A percentile compares a stretch with the other conserved stretches of the same genome.
These are phyloP conservation scores for Picocystis salinarum DNA, from an alignment of 139 green algal genomes.

Conservation along the genomic window DNA sequence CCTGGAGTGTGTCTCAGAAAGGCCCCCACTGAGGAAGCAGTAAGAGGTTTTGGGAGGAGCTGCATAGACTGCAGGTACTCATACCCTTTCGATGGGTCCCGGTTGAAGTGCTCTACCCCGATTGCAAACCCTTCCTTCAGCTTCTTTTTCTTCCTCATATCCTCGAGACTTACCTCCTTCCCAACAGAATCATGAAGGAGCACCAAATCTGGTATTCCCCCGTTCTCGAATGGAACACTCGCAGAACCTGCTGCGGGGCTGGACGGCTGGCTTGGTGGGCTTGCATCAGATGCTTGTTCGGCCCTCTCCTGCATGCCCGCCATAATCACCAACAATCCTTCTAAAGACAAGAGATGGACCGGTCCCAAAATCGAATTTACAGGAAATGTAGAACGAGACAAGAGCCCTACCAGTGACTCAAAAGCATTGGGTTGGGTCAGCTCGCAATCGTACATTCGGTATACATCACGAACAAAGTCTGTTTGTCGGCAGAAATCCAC, in stretches of 20 bases:
- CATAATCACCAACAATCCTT: slow-evolving; percentile 73
- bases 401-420: slow-evolving; percentile 46
- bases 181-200: too few species aligned
- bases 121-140: slow-evolving; percentile 55
- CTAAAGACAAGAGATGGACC: slow-evolving; percentile 61
- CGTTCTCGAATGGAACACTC: too few species aligned
- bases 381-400: slow-evolving; percentile 63
- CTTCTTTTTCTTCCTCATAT: slow-evolving; percentile 23
- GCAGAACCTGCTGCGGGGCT: too few species aligned
- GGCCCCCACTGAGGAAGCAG: slow-evolving; percentile 27
- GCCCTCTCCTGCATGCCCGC: neutral
- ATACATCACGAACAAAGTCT: slow-evolving; percentile 64
- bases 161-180: too few species aligned
- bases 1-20: slow-evolving; percentile 72
- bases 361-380: slow-evolving; percentile 41
- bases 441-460: slow-evolving; percentile 77
- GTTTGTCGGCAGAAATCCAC: slow-evolving; percentile 75
- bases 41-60: slow-evolving; percentile 46
- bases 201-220: too few species aligned
- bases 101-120: slow-evolving; percentile 91
- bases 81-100: slow-evolving; percentile 84
- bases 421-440: slow-evolving; percentile 61
- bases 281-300: too few species aligned
- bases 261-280: too few species aligned
- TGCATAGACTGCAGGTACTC: slow-evolving; percentile 42